Conservation (phyloP, 1,284 basidiomycete genomes). For the Sanguinoderma infundibulare region DNA sequence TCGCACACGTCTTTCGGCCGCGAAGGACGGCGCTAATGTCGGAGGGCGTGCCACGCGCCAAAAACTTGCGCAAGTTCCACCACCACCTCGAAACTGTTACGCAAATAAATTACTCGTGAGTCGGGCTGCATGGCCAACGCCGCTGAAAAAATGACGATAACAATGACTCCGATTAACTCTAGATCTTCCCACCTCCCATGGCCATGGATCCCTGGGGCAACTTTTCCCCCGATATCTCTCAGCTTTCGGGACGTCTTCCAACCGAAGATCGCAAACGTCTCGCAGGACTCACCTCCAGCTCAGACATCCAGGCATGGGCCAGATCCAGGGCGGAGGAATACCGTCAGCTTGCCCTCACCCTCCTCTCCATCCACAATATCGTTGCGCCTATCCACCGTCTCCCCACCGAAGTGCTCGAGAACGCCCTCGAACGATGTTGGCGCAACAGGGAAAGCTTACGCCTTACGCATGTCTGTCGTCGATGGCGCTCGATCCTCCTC, state of each 20-base stretch:
- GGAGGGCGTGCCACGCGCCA: too few relatives aligned
- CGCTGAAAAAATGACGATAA: background rate
- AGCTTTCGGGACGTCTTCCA: background rate
- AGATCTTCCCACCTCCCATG: background rate
- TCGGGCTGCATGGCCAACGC: background rate
- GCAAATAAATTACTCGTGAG: background rate
- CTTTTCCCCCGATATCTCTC: background rate
- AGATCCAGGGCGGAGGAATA: background rate
- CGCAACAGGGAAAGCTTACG: background rate
- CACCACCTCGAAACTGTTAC: too few relatives aligned
- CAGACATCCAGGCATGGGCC: background rate
- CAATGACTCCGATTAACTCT: background rate
- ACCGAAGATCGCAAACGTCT: background rate
- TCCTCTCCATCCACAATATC: background rate
- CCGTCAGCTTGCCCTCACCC: background rate
- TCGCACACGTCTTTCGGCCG: too few relatives aligned
- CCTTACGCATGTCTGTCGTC: background rate
- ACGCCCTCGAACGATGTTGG: background rate
- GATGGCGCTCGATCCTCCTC: background rate
- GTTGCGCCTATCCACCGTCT: background rate
- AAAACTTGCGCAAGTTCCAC: too few relatives aligned
- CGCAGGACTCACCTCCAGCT: background rate
- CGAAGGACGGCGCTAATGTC: too few relatives aligned
- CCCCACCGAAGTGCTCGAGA: background rate
- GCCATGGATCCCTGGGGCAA: background rate